phyloP scores from a whole-genome alignment of 1,284 basidiomycete genomes.

The Omphalotus olearius region DNA sequence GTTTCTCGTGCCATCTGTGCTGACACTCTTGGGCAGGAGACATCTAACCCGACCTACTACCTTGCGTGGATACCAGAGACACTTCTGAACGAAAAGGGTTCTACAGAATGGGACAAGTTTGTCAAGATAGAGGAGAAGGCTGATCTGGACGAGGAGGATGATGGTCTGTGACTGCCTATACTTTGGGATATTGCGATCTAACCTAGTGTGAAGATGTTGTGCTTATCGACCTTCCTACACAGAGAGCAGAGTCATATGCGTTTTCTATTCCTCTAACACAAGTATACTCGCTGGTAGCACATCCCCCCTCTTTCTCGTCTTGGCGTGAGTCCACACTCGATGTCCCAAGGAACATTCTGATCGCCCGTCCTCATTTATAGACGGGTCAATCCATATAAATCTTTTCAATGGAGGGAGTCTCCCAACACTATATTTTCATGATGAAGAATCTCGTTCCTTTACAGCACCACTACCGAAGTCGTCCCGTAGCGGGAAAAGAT shows the following conservation, averaged over 20 bases:
- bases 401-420: slow-evolving; percentile 87
- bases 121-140: slow-evolving; percentile 72
- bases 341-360: slow-evolving; percentile 11
- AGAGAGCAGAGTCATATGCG: slow-evolving; percentile 85
- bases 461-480: slow-evolving; percentile 42
- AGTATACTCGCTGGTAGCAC: slow-evolving; percentile 87
- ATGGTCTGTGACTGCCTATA: slow-evolving; percentile 42
- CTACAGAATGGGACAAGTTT: slow-evolving; percentile 82
- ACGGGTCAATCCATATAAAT: slow-evolving; percentile 77
- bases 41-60: slow-evolving; percentile 66
- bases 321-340: slow-evolving; percentile 66
- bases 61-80: slow-evolving; percentile 86
- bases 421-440: slow-evolving; percentile 92
- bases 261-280: slow-evolving; percentile 90
- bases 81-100: slow-evolving; percentile 70
- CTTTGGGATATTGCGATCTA: no score
- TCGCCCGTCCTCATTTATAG: slow-evolving; percentile 29
- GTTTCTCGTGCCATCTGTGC: slow-evolving; percentile 11
- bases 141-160: slow-evolving; percentile 58
- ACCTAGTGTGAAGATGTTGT: slow-evolving; percentile 55
- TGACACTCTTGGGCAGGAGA: slow-evolving; percentile 47
- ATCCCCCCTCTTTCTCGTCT: slow-evolving; percentile 79
- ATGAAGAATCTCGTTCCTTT: slow-evolving; percentile 87
- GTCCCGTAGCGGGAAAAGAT: slow-evolving; percentile 24
- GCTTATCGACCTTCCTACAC: slow-evolving; percentile 71